These are phyloP conservation scores for Monosporascus sp. DNA, from an alignment of 2,329 filamentous ascomycete genomes.

Conservation along the genomic window DNA sequence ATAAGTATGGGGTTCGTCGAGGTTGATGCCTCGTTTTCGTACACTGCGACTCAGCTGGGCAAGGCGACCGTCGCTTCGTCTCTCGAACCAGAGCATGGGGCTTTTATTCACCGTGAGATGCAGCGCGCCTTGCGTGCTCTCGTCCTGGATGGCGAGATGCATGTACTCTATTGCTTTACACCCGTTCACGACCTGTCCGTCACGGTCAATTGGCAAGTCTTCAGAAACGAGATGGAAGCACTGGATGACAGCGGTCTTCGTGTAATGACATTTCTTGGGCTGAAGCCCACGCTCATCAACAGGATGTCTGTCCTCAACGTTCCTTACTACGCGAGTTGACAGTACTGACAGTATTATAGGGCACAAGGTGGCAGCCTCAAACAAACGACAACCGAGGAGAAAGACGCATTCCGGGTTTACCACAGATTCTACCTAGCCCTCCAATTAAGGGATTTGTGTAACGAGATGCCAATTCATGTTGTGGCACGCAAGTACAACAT, in stretches of 20 bases:
- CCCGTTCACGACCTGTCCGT: constrained; percentile 56
- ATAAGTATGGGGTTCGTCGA: constrained; percentile 49
- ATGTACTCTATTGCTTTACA: constrained; percentile 72
- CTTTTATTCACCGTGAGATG: constrained; percentile 67
- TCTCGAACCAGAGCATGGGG: constrained; percentile 67
- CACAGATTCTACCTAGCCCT: constrained; percentile 69
- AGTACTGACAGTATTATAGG: constrained; percentile 33
- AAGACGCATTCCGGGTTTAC: constrained; percentile 58
- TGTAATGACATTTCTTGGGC: constrained; percentile 61
- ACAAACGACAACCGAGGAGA: constrained; percentile 56
- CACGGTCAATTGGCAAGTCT: constrained; percentile 65
- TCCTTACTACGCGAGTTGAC: background rate
- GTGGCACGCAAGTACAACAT: constrained; percentile 67
- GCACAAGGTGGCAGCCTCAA: constrained; percentile 61
- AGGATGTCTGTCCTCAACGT: constrained; percentile 46
- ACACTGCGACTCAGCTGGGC: constrained; percentile 59
- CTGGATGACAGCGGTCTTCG: constrained; percentile 67
- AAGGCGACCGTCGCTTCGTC: constrained; percentile 67
- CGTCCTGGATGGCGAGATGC: constrained; percentile 77
- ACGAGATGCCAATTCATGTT: constrained; percentile 64
- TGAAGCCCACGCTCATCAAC: constrained; percentile 63
- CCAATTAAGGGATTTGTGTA: constrained; percentile 73
- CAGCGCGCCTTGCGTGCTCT: constrained; percentile 63
- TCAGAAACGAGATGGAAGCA: constrained; percentile 63
- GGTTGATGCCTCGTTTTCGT: constrained; percentile 43